Percentiles rank a stretch among this genome's conserved stretches.
These are phyloP conservation scores for Pestalotiopsis sp. DNA, from an alignment of 2,329 filamentous ascomycete species.

Conservation along the genomic window DNA sequence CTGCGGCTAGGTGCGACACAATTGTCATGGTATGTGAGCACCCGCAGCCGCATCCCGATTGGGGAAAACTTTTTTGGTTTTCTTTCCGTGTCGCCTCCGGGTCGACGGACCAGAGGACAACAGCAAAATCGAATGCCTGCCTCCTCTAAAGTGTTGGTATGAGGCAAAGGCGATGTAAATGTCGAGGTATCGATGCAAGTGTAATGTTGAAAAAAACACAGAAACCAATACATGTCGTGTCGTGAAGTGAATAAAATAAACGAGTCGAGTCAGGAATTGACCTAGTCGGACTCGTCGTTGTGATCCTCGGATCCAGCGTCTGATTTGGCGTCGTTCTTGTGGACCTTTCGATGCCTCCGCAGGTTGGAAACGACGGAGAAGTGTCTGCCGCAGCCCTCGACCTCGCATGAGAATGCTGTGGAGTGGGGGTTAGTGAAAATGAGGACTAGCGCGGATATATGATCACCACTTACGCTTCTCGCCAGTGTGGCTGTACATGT, in stretches of 20 bases:
- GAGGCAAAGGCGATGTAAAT: background rate
- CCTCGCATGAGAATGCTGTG: conserved; percentile 92
- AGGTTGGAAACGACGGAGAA: conserved; percentile 98
- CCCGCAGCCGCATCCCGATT: background rate
- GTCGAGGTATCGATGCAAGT: conserved; percentile 8
- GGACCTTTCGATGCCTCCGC: conserved; percentile 92
- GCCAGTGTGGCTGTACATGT: conserved; percentile 98
- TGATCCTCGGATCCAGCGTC: conserved; percentile 67
- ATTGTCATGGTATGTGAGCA: background rate
- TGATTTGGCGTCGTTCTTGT: conserved; percentile 74
- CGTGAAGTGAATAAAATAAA: conserved; percentile 17
- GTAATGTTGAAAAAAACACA: background rate
- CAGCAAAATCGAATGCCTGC: background rate
- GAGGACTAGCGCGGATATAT: background rate
- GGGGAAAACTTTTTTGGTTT: background rate
- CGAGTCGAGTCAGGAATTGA: conserved; percentile 16
- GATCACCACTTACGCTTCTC: conserved; percentile 81
- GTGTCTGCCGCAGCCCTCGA: conserved; percentile 91
- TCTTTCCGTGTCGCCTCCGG: background rate
- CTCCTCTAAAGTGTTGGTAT: background rate
- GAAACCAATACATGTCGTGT: conserved; percentile 23
- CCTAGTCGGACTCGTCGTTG: conserved; percentile 62
- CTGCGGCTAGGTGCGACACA: background rate
- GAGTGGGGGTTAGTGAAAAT: conserved; percentile 3
- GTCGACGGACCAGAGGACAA: background rate